Conservation (phyloP, 371 early-diverging fungal species). For the Conidiobolus coronatus region DNA sequence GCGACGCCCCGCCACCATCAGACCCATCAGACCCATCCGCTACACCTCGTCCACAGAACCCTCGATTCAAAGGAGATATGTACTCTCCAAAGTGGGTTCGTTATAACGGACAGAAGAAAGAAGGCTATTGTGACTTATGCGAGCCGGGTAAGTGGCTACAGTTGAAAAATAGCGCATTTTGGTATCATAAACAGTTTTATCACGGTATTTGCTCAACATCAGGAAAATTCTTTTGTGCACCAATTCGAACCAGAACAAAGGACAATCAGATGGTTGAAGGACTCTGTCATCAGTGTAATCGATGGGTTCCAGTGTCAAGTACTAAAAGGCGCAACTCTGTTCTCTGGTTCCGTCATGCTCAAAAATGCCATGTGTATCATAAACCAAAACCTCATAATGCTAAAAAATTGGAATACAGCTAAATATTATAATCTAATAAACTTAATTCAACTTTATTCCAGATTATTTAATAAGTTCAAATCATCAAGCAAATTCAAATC, state of each 20-base stretch:
- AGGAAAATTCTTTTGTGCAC: constrained; percentile 49
- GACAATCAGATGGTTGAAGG: constrained; percentile 53
- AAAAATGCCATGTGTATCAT: constrained; percentile 76
- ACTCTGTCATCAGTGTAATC: constrained; percentile 63
- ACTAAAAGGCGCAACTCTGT: constrained; percentile 55
- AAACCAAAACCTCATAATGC: constrained; percentile 28
- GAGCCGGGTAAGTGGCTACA: constrained; percentile 74
- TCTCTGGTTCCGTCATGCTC: constrained; percentile 78
- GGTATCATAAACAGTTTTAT: constrained; percentile 86
- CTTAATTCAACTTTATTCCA: too few relatives aligned
- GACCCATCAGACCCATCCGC: neutral
- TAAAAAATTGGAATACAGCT: too few relatives aligned
- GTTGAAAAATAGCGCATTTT: constrained; percentile 77
- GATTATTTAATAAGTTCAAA: too few relatives aligned
- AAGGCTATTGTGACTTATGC: constrained; percentile 76
- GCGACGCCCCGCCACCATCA: neutral
- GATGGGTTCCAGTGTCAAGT: constrained; percentile 63
- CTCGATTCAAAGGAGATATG: constrained; percentile 48
- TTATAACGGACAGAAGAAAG: constrained; percentile 49
- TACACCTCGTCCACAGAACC: constrained; percentile 32
- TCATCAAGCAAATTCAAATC: too few relatives aligned
- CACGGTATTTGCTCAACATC: constrained; percentile 84
- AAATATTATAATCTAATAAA: too few relatives aligned
- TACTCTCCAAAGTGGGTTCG: constrained; percentile 82
- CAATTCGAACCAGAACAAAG: constrained; percentile 44